phyloP scores from a whole-genome alignment of 1,284 basidiomycete species.

The Ganoderma resinaceum region DNA sequence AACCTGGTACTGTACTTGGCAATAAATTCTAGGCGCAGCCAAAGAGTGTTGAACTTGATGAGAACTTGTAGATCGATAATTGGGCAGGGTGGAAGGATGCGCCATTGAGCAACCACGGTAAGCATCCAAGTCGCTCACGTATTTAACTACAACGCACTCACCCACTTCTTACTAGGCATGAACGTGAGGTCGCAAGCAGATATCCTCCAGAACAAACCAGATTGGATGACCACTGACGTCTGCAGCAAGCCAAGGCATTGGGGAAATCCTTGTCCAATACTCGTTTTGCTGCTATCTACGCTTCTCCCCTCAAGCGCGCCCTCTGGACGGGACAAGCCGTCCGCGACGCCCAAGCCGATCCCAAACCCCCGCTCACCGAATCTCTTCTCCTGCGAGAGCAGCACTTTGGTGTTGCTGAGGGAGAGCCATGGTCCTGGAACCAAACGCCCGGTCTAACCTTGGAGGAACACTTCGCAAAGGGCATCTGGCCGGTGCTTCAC shows the following conservation, averaged over 20 bases:
- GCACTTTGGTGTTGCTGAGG: slow-evolving; percentile 79
- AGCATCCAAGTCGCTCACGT: slow-evolving; percentile 28
- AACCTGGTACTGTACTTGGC: slow-evolving; percentile 50
- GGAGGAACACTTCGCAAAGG: slow-evolving; percentile 57
- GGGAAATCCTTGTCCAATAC: slow-evolving; percentile 67
- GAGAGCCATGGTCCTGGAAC: slow-evolving; percentile 54
- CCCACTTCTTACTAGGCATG: slow-evolving; percentile 55
- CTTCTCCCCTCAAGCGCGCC: slow-evolving; percentile 84
- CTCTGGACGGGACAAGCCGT: slow-evolving; percentile 73
- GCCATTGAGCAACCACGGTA: slow-evolving; percentile 84
- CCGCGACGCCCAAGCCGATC: slow-evolving; percentile 54
- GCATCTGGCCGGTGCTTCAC: slow-evolving; percentile 57
- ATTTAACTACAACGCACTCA: background rate
- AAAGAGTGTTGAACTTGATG: no score
- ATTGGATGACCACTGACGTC: slow-evolving; percentile 6
- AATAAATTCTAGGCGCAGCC: background rate
- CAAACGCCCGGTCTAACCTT: slow-evolving; percentile 46
- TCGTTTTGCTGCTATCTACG: slow-evolving; percentile 73
- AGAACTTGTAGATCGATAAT: slow-evolving; percentile 47
- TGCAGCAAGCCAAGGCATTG: slow-evolving; percentile 84
- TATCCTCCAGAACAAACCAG: background rate
- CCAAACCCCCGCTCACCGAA: slow-evolving; percentile 62
- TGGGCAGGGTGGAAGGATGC: slow-evolving; percentile 92
- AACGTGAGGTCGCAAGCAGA: slow-evolving; percentile 50
- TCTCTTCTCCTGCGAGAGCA: slow-evolving; percentile 68